Evolutionary conservation across 2,329 filamentous ascomycete genomes (phyloP), one percentile per base, ranked within the genome.

Genomic region (Calonectria pauciramosa): DNA sequence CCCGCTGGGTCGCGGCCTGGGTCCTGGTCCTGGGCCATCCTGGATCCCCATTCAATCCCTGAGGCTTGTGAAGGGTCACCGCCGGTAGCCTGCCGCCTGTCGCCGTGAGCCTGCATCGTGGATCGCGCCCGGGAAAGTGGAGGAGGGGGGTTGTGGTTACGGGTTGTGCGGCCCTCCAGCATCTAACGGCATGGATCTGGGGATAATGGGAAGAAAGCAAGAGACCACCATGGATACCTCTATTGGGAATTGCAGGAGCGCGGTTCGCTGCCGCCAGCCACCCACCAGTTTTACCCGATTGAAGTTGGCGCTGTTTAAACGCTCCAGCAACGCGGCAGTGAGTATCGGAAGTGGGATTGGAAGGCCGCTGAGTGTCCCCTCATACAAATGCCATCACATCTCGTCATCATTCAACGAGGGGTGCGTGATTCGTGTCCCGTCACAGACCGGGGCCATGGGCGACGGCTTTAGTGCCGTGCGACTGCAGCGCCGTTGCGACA

Each of bases 401-500:
- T 56, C 26, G 52, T 65, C 66, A 49, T 30, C 54, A 26, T n/a
- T 18, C 36, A 36, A 47, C 41, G 32, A 73, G 74, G 70, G 76
- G 71, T 47, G 44, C 44, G 44, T 79, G 70, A 78, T 79, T 77
- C 74, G 74, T 80, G 64, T 76, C 66, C 78, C 66, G 64, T 74
- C 77, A 44, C 49, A 65, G 76, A 76, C 79, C 75, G 72, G 76
- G 77, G 72, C 73, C 67, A 63, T 52, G 44, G 60, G 66, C 71
- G 70, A 72, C 60, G 49, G n/a, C n/a, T 67, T 41, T 64, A 63
- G 74, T 75, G 77, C 75, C 76, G 75, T 76, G 79, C 76, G 77
- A 80, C 79, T 72, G 70, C 77, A 79, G 71, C 73, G 66, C 78
- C 77, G 79, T 80, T 80, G 76, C 70, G 70, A 79, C 77, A 79